Conservation (phyloP, 176 grass and related monocot genomes). For the Oryza coarctata region DNA sequence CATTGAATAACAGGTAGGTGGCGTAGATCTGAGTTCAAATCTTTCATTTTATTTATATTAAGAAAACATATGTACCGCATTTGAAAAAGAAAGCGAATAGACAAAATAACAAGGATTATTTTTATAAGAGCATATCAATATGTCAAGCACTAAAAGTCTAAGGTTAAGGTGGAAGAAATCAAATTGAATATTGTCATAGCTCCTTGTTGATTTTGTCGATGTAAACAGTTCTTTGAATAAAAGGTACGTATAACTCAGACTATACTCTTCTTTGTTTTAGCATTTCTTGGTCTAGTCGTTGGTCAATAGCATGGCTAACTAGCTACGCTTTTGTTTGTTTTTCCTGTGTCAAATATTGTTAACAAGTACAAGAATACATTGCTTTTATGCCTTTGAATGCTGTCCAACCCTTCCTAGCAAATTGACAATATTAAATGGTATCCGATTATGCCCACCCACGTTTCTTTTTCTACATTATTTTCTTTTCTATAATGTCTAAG, state of each 20-base stretch:
- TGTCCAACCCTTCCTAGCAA: background rate
- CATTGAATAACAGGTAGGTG: background rate
- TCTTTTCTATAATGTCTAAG: background rate
- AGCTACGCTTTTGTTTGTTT: background rate
- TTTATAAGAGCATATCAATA: background rate
- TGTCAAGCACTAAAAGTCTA: background rate
- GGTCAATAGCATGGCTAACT: background rate
- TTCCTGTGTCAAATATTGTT: background rate
- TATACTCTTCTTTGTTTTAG: background rate
- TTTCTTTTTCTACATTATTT: background rate
- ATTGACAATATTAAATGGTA: background rate
- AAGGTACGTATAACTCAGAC: background rate
- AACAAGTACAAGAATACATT: background rate
- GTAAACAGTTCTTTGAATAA: background rate
- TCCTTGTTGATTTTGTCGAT: background rate
- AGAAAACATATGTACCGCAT: background rate
- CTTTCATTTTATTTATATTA: background rate
- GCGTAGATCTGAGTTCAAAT: background rate
- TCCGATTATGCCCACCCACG: background rate
- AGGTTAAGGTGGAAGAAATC: background rate
- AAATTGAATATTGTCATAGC: background rate
- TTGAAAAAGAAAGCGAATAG: background rate
- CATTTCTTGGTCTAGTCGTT: background rate
- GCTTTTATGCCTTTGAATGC: background rate
- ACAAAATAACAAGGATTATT: background rate